Percentiles rank a stretch among this genome's conserved stretches.
phyloP scores from a whole-genome alignment of 2,329 filamentous ascomycete genomes.

The Septoria petroselini region DNA sequence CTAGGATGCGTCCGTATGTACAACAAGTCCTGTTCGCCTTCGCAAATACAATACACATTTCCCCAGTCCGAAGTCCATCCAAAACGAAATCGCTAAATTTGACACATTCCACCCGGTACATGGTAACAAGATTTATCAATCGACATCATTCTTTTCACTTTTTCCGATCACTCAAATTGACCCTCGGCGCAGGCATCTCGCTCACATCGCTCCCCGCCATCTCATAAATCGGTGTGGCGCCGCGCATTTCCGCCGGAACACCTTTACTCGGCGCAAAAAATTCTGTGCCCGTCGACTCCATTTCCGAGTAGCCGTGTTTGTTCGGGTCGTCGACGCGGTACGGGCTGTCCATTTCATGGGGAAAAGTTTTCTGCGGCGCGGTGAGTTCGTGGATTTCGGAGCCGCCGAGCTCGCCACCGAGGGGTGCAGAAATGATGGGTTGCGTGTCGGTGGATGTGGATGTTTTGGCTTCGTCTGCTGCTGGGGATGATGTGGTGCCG shows the following conservation, averaged over 20 bases:
- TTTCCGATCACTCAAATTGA: slow-evolving; percentile 5
- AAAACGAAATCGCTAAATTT: too few relatives aligned
- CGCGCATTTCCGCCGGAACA: slow-evolving; percentile 31
- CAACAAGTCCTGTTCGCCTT: too few relatives aligned
- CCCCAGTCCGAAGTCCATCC: too few relatives aligned
- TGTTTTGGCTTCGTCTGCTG: slow-evolving; percentile 10
- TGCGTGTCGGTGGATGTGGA: slow-evolving; percentile 20
- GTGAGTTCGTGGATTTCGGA: slow-evolving; percentile 37
- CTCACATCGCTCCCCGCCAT: slow-evolving; percentile 33
- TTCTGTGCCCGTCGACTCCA: slow-evolving; percentile 29
- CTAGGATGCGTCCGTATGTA: too few relatives aligned
- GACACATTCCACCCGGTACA: too few relatives aligned
- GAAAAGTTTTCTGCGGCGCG: slow-evolving; percentile 28
- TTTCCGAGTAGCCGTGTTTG: slow-evolving; percentile 35
- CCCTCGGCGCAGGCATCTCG: slow-evolving; percentile 26
- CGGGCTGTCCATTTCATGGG: slow-evolving; percentile 36
- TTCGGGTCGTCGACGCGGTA: slow-evolving; percentile 35
- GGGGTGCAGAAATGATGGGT: slow-evolving; percentile 32
- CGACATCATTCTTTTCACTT: not conserved
- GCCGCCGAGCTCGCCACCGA: slow-evolving; percentile 37
- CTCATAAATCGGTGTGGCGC: slow-evolving; percentile 33
- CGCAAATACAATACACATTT: too few relatives aligned
- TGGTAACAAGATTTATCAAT: too few relatives aligned
- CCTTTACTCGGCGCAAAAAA: slow-evolving; percentile 23
- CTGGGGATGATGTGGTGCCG: slow-evolving; percentile 18